phyloP scores from a whole-genome alignment of 306 rosid species.

The Castanospermum australe region DNA sequence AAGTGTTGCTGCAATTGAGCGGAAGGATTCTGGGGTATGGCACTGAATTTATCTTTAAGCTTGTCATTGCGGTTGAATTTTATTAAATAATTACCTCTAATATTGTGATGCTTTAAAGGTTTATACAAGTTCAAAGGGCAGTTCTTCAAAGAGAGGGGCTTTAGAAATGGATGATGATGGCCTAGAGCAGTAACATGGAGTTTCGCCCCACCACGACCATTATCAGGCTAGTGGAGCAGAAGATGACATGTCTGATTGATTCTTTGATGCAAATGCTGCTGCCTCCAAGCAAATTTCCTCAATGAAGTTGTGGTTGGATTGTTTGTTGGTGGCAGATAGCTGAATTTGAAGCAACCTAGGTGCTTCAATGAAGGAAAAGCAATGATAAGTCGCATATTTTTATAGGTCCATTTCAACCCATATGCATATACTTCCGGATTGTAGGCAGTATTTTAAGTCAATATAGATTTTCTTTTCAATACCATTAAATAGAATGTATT shows the following conservation, averaged over 20 bases:
- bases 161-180: constrained; percentile 69
- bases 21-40: constrained; percentile 77
- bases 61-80: not conserved
- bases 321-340: constrained; percentile 14
- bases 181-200: constrained; percentile 63
- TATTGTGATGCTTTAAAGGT: constrained; percentile 51
- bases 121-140: constrained; percentile 52
- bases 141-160: constrained; percentile 46
- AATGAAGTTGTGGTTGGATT: constrained; percentile 17
- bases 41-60: constrained; percentile 14
- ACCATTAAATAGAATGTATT: constrained; percentile 21
- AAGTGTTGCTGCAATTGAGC: constrained; percentile 69
- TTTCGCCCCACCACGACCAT: constrained; percentile 50
- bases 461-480: constrained; percentile 35
- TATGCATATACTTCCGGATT: constrained; percentile 30
- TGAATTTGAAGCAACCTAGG: constrained; percentile 1
- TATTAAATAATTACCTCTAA: not conserved
- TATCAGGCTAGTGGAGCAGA: constrained; percentile 85
- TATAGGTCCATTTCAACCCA: constrained; percentile 28
- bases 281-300: constrained; percentile 21
- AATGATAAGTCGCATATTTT: constrained; percentile 16
- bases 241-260: constrained; percentile 84
- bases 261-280: constrained; percentile 25
- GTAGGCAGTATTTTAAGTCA: constrained; percentile 34
- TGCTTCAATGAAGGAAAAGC: constrained; percentile 24